Evolutionary conservation across 768 basidiomycete genomes (phyloP), one percentile per base, ranked within the genome.

Genomic region (Arthromyces matolae): DNA sequence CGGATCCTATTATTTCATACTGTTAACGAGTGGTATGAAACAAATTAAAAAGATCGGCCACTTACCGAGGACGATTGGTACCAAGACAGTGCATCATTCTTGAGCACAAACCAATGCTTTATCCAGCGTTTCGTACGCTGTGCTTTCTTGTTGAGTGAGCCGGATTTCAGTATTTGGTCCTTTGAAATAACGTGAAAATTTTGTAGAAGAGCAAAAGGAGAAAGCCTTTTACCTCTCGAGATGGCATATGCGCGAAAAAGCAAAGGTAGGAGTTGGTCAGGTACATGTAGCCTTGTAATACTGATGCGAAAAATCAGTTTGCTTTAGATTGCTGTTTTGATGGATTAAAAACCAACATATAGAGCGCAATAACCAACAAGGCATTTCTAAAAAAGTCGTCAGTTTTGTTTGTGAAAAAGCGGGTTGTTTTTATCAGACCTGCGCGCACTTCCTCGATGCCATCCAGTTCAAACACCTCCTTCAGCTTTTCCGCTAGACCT

Each of bases 281-380:
- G 64, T 95, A 99, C 81, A 99, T 90, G 63, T 95, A 98, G 2
- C 95, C 95, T 67, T 99, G 95, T 25, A 99, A 75, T 53, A 98
- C 92, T 89, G 64, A 13, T 19, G 19, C 31, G 46, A 13, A 25
- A 45, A 47, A 31, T 47, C 55, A 36, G 36, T 29, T 8, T 45
- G 36, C 27, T 42, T 42, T 29, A 23, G 10, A 29, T 3, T 18
- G 32, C 20, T 16, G 24, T 10, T 29, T 12, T 3, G n/a, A 9
- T 31, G 5, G 13, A 33, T 18, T 28, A 47, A 20, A 32, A 25
- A 83, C 93, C 78, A 60, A 94, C 93, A 70, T 54, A 94, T 82
- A 41, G 89, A 92, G 42, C 92, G 82, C 48, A 97, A 69, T 8
- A 97, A 72, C 91, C 93, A 97, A 63, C 93, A 96, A 1, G 91